A percentile compares a stretch with the other conserved stretches of the same genome.
Evolutionary conservation across 352 stramenopile genomes (phyloP).

Genomic region (Phytophthora europaea): DNA sequence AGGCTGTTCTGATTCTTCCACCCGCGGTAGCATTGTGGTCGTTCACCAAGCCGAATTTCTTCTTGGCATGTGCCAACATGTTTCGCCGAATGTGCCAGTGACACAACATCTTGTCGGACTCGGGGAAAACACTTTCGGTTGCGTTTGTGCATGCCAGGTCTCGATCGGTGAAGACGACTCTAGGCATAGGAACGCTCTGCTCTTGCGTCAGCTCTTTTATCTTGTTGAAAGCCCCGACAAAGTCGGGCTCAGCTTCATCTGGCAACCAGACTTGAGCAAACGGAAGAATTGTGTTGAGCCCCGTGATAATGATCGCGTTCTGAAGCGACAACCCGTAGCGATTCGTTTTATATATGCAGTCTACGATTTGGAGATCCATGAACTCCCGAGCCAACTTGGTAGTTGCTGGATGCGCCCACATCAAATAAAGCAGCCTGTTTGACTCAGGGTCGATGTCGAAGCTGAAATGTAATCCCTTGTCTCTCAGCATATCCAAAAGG

Average conservation of each 20-base stretch:
- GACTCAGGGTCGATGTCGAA: conserved; percentile 1
- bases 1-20: not conserved
- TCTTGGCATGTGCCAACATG: not conserved
- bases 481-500: not conserved
- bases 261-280: conserved; percentile 5
- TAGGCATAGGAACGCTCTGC: not conserved
- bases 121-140: not conserved
- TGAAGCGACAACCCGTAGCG: not conserved
- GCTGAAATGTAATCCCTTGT: not conserved
- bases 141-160: conserved; percentile 8
- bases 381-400: not conserved
- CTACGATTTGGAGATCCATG: conserved; percentile 11
- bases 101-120: not conserved
- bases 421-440: conserved; percentile 10
- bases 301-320: not conserved
- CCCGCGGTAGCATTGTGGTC: not conserved
- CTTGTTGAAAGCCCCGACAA: not conserved
- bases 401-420: conserved; percentile 16
- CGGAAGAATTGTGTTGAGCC: conserved; percentile 12
- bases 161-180: not conserved
- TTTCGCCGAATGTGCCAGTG: not conserved
- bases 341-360: conserved; percentile 13
- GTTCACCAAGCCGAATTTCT: not conserved
- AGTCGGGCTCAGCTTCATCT: conserved; percentile 4
- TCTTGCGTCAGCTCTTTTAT: not conserved